Evolutionary conservation across 805 yeast species (phyloP), one percentile per base, ranked within the genome.

Genomic region (Wickerhamiella vanderwaltii): DNA sequence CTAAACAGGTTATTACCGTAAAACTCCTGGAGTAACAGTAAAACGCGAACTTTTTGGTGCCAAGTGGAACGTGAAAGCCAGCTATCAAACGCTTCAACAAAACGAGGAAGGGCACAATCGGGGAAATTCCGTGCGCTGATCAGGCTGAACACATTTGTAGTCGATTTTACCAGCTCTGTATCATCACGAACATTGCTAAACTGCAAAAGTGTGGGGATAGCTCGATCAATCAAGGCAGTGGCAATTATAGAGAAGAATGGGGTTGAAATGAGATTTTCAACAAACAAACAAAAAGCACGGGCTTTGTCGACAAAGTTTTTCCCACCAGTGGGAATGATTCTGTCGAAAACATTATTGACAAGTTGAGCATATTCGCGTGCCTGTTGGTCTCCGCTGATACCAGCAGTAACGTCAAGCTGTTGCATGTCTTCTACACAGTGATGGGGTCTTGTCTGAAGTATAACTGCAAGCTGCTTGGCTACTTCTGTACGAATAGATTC

Each of bases 101-200:
- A 64, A 6, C 47, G 47, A 45, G 69, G 63, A 29, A 76, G 58
- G 57, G 72, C 59, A 2, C 53, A 52, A 34, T 60, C 55, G 29
- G 71, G 61, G 46, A 64, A 71, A 5, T 75, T 65, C 24, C 73
- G 52, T 19, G 67, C 62, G 0, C 78, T 73, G 3, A 79, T 55
- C 22, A 61, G 55, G 13, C 63, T 57, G 47, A 72, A 67, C 17
- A 72, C 50, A 6, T 59, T 51, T 1, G 71, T 65, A 0, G 88
- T 81, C 9, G 51, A 35, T 9, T 48, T 43, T 13, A 53, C 46
- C 5, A 64, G 51, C 37, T 80, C 83, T 49, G 93, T 81, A 11
- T 83, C 83, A 47, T 88, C 96, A 46, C 83, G 76, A 65, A 81
- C 70, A 34, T 68, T 70, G 39, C 76, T 72, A 35, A 85, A 61